phyloP scores from a whole-genome alignment of 495 filamentous ascomycete genomes.

The Bombardia bombarda region DNA sequence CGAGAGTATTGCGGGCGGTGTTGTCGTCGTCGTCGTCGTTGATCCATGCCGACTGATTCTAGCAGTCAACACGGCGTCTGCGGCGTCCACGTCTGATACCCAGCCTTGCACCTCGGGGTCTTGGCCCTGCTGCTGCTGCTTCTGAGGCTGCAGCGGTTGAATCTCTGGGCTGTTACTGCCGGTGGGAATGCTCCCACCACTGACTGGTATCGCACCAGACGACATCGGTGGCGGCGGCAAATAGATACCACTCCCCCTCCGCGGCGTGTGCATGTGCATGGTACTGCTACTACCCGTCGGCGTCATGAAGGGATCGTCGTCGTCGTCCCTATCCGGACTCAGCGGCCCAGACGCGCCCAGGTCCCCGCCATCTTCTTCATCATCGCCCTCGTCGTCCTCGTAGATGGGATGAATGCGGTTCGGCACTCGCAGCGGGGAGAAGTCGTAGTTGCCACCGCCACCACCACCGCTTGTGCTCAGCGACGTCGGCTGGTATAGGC shows the following conservation, averaged over 20 bases:
- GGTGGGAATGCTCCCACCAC: slow-evolving; percentile 1
- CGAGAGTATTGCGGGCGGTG: neutral
- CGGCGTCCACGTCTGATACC: slow-evolving; percentile 52
- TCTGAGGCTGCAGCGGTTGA: slow-evolving; percentile 9
- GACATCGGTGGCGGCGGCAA: neutral
- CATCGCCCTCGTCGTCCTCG: slow-evolving; percentile 61
- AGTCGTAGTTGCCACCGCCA: slow-evolving; percentile 12
- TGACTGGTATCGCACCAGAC: too few relatives aligned
- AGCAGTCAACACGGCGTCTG: slow-evolving; percentile 37
- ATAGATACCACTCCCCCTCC: neutral
- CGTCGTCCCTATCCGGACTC: slow-evolving; percentile 15
- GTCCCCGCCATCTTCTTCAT: slow-evolving; percentile 7
- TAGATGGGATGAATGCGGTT: slow-evolving; percentile 47
- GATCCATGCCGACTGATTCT: slow-evolving; percentile 12
- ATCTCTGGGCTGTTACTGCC: slow-evolving; percentile 6
- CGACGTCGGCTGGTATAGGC: slow-evolving; percentile 23
- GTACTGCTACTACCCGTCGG: slow-evolving; percentile 15
- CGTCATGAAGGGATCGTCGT: slow-evolving; percentile 37
- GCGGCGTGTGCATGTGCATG: too few relatives aligned
- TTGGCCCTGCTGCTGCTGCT: slow-evolving; percentile 14
- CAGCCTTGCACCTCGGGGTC: slow-evolving; percentile 52
- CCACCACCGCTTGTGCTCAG: neutral
- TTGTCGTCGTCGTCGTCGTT: slow-evolving; percentile 8
- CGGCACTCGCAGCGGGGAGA: slow-evolving; percentile 7
- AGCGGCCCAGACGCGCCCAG: too few relatives aligned